phyloP scores from a whole-genome alignment of 2,329 filamentous ascomycete genomes.

The Mycosphaerella sp. region DNA sequence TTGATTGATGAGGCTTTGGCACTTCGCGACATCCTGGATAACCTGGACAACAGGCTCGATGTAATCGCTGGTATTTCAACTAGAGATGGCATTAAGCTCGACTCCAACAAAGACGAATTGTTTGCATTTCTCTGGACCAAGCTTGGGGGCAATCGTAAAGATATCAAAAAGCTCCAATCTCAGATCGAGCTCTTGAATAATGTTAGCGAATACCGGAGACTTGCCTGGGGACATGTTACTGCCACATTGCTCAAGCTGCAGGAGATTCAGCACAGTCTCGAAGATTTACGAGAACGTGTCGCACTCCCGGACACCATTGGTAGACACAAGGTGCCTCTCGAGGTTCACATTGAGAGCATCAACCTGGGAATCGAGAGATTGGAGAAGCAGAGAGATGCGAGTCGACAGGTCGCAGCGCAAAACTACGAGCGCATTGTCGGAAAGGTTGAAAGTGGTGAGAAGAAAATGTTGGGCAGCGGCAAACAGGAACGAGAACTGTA shows the following conservation, averaged over 20 bases:
- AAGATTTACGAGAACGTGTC: constrained; percentile 65
- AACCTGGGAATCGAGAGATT: constrained; percentile 65
- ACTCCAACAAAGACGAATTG: constrained; percentile 57
- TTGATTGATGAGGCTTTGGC: constrained; percentile 66
- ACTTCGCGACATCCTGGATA: constrained; percentile 58
- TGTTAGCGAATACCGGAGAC: constrained; percentile 59
- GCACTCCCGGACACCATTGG: constrained; percentile 57
- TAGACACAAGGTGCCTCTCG: constrained; percentile 54
- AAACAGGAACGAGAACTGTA: constrained; percentile 15
- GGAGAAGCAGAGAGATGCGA: constrained; percentile 54
- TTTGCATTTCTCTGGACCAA: constrained; percentile 67
- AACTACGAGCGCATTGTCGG: constrained; percentile 24
- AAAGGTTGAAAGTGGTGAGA: constrained; percentile 19
- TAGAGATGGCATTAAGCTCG: constrained; percentile 55
- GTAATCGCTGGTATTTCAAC: constrained; percentile 63
- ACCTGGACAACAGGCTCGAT: constrained; percentile 62
- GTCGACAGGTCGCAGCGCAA: constrained; percentile 27
- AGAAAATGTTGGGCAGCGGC: constrained; percentile 16
- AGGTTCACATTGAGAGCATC: constrained; percentile 70
- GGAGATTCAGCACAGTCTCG: constrained; percentile 63
- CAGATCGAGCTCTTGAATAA: constrained; percentile 59
- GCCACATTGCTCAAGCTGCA: constrained; percentile 66
- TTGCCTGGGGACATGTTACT: constrained; percentile 62
- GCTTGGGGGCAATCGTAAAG: constrained; percentile 60
- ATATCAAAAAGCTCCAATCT: constrained; percentile 54